Percentiles rank a stretch among this genome's conserved stretches.
Conservation (phyloP, 2,329 filamentous ascomycete genomes). For the Akanthomyces lecanii region DNA sequence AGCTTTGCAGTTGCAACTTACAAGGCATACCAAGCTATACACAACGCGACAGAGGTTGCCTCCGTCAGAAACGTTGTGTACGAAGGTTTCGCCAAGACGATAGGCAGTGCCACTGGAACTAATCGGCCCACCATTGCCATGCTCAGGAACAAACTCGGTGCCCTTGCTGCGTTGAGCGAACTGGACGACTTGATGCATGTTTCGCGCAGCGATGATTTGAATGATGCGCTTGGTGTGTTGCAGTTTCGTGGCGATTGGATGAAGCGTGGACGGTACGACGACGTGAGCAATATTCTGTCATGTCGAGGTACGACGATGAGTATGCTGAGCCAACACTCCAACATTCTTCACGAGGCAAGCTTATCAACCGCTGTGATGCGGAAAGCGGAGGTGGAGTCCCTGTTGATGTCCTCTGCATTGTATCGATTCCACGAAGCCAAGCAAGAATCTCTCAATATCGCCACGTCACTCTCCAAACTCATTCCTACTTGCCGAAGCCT, state of each 20-base stretch:
- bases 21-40: conserved; percentile 73
- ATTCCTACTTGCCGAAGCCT: conserved; percentile 63
- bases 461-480: conserved; percentile 76
- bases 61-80: conserved; percentile 57
- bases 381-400: conserved; percentile 69
- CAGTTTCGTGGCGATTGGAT: conserved; percentile 70
- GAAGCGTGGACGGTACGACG: conserved; percentile 72
- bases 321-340: conserved; percentile 66
- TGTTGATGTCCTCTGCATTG: conserved; percentile 69
- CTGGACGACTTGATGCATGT: conserved; percentile 72
- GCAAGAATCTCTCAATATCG: conserved; percentile 82
- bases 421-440: conserved; percentile 75
- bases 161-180: conserved; percentile 72
- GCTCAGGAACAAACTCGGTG: conserved; percentile 53
- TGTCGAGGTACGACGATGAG: conserved; percentile 80
- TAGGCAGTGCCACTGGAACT: conserved; percentile 50
- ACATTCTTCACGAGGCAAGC: conserved; percentile 57
- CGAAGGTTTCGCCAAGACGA: conserved; percentile 56
- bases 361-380: conserved; percentile 61
- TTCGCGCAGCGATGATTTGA: conserved; percentile 54
- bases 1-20: conserved; percentile 70
- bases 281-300: conserved; percentile 75
- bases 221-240: conserved; percentile 59
- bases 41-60: conserved; percentile 56
- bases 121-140: conserved; percentile 44